phyloP scores from a whole-genome alignment of 768 basidiomycete species.

The Auriscalpium microsporum region DNA sequence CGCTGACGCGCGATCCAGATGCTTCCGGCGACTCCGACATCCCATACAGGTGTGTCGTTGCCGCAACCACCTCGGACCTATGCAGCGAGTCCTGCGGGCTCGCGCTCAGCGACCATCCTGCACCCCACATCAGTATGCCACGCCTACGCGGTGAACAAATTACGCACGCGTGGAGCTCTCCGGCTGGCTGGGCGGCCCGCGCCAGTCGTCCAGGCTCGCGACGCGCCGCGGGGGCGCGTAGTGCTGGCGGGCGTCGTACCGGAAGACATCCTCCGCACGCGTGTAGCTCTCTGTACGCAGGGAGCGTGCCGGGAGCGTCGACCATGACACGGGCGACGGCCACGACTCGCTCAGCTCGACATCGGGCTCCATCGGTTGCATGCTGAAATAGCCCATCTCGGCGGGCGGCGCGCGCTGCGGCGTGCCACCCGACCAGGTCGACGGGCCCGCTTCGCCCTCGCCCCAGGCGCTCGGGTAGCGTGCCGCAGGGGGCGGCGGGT shows the following conservation, averaged over 20 bases:
- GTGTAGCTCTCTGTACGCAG: constrained; percentile 15
- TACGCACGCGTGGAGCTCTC: not conserved
- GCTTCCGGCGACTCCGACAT: not conserved
- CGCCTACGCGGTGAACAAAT: not conserved
- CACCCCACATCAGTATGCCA: not conserved
- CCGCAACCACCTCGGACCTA: too few relatives aligned
- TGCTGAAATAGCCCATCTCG: not conserved
- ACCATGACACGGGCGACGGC: constrained; percentile 1
- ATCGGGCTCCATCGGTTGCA: not conserved
- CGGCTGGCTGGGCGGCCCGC: not conserved
- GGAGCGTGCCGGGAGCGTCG: constrained; percentile 1
- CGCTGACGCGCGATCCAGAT: not conserved
- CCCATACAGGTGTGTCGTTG: too few relatives aligned
- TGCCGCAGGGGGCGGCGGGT: constrained; percentile 15
- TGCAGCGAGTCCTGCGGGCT: not conserved
- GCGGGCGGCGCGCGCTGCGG: not conserved
- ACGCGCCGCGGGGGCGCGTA: not conserved
- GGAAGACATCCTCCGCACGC: constrained; percentile 8
- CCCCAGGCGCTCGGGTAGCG: constrained; percentile 24
- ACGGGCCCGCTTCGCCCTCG: constrained; percentile 40
- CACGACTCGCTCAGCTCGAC: constrained; percentile 1
- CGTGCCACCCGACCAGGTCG: constrained; percentile 26
- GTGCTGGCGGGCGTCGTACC: not conserved
- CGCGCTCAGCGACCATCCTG: not conserved
- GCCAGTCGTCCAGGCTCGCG: not conserved